Evolutionary conservation across 495 filamentous ascomycete genomes (phyloP).

Genomic region (Penicillium antarcticum): DNA sequence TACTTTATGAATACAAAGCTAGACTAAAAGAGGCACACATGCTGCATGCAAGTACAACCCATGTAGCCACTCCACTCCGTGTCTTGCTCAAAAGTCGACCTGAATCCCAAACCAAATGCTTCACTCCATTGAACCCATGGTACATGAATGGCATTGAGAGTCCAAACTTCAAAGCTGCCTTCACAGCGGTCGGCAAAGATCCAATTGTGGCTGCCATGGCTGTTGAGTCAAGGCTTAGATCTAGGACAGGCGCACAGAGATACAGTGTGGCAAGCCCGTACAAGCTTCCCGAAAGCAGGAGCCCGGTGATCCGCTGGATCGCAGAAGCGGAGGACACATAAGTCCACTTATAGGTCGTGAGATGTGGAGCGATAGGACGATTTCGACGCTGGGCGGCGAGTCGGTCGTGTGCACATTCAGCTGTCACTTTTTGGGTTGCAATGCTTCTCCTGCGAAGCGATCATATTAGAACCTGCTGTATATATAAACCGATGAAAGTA

Average conservation of each 20-base stretch:
- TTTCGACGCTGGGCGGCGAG: slow-evolving; percentile 70
- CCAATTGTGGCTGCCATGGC: slow-evolving; percentile 66
- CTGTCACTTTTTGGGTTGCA: slow-evolving; percentile 3
- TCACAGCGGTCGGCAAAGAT: slow-evolving; percentile 55
- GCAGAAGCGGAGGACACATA: slow-evolving; percentile 55
- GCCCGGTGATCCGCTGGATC: slow-evolving; percentile 62
- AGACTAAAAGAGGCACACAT: slow-evolving; percentile 7
- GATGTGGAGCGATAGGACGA: slow-evolving; percentile 76
- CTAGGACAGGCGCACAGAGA: slow-evolving; percentile 66
- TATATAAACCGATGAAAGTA: neutral
- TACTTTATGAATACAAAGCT: neutral
- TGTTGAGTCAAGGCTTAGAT: slow-evolving; percentile 68
- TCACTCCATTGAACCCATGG: slow-evolving; percentile 14
- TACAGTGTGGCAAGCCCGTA: slow-evolving; percentile 74
- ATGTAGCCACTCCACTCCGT: slow-evolving; percentile 6
- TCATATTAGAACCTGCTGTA: neutral
- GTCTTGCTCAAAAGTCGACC: slow-evolving; percentile 7
- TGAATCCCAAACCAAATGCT: slow-evolving; percentile 13
- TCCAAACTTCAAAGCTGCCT: slow-evolving; percentile 59
- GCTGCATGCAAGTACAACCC: slow-evolving; percentile 10
- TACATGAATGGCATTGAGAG: slow-evolving; percentile 13
- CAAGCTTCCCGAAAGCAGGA: slow-evolving; percentile 41
- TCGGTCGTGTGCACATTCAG: slow-evolving; percentile 43
- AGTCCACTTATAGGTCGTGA: slow-evolving; percentile 73
- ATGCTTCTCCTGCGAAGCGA: neutral